Evolutionary conservation across 371 early-diverging fungal genomes (phyloP), one percentile per base, ranked within the genome.

Genomic region (Aphelidium insulamus): DNA sequence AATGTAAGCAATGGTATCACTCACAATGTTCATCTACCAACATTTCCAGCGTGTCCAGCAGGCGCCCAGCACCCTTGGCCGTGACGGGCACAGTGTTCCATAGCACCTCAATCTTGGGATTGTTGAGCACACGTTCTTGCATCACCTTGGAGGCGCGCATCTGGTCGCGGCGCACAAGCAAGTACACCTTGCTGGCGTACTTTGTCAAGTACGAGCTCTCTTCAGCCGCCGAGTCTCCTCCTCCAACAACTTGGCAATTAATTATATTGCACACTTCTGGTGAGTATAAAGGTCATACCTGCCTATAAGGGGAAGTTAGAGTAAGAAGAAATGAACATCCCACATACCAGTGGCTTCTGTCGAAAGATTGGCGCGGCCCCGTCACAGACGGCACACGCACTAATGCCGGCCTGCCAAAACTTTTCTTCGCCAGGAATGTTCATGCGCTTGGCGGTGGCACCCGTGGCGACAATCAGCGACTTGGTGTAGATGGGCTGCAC

Each of bases 341-440:
- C n/a, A n/a, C n/a, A n/a, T n/a, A 72, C 78, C 41, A 83, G 50
- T 26, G 75, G 77, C 66, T 90, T 84, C 59, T 88, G 75, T 39
- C 80, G 73, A 65, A 87, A 94, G 41, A 95, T 85, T 21, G 94
- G 94, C 12, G 78, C 83, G 39, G 90, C 92, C 11, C 79, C 99
- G 57, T 98, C 99, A 67, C 99, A 98, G 23, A 95, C 95, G 28
- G 99, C 99, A 55, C 99, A 98, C 14, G 99, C 95, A 38, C 87
- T 86, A 52, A 98, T 92, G 49, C 99, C 99, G 19, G 71, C 66
- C 49, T 84, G 78, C 91, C 91, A 91, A 61, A 69, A 80, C 36
- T 46, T 58, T 26, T 79, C 81, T 45, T 84, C 86, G 26, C 78
- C 77, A 28, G 64, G 68, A 28, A 78, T 60, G 44, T 62, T 18